Base-by-base conservation (phyloP, 164 flowering plant species). In the Nymphaea colorata region DNA sequence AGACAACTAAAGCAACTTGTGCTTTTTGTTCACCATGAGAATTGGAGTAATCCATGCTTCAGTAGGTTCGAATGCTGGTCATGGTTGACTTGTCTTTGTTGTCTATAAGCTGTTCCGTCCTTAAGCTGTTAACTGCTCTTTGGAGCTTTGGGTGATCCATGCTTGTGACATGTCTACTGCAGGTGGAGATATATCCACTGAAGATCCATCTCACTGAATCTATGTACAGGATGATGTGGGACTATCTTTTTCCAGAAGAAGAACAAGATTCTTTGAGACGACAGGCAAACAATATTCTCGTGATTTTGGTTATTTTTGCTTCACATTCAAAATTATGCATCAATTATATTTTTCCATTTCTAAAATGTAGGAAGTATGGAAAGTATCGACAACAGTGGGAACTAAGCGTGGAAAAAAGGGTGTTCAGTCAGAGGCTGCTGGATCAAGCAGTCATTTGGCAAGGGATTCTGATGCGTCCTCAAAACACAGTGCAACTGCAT, bases 141-240 rank as follows among this genome's bases (percentile, higher is more conserved):
- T 51, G 57, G 57, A 51, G 8, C 14, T 51, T 51, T 4, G 57
- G 57, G 36, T 25, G 36, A 25, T 25, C 36, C 36, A 25, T 25
- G 36, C 36, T 25, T 25, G 36, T 25, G 36, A 25, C 36, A 25
- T 25, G 36, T 25, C 36, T 41, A 41, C 42, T 77, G 73, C 61
- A 95, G 99, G 99, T 95, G 43, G 98, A 87, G 64, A 92, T 95
- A 63, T 90, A 90, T 79, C 99, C 99, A 67, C 80, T 95, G 70
- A 92, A 85, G 79, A 95, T 95, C 72, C 92, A 95, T 78, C 83
- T 95, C 82, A 90, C 98, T 3, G 99, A 95, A 80, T 78, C 85
- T 63, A 84, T 90, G 93, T 92, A 92, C 79, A 80, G 87, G 78
- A 85, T 86, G 94, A 95, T 92, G 93, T 95, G 98, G 99, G 94